These are phyloP conservation scores for Eragrostis tef DNA, from an alignment of 202 grass and related monocot genomes.

Conservation along the genomic window DNA sequence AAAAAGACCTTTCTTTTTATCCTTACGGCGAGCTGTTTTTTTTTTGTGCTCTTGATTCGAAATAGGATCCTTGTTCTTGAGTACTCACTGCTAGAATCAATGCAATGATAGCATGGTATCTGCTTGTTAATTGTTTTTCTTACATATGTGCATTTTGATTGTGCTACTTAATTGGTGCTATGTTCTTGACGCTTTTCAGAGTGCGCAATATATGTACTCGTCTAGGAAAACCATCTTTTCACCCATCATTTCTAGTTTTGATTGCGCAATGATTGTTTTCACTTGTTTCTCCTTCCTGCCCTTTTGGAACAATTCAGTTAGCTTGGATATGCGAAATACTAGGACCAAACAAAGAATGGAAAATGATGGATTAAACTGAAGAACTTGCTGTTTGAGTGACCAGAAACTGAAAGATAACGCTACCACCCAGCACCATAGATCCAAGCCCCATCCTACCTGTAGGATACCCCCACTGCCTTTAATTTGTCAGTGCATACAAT, in stretches of 20 bases:
- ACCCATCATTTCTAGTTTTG: slow-evolving; percentile 26
- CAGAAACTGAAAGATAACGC: not conserved
- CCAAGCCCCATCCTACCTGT: slow-evolving; percentile 22
- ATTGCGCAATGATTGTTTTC: slow-evolving; percentile 48
- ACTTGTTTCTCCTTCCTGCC: not conserved
- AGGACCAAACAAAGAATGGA: not conserved
- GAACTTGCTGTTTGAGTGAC: not conserved
- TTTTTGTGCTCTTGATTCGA: too few relatives aligned
- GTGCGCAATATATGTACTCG: not conserved
- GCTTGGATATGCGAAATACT: not conserved
- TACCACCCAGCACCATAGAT: slow-evolving; percentile 24
- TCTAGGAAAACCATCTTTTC: not conserved
- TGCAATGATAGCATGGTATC: not conserved
- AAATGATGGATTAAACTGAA: not conserved
- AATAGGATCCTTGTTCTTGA: not conserved
- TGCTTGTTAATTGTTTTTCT: too few relatives aligned
- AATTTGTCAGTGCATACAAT: slow-evolving; percentile 33
- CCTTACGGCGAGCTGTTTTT: too few relatives aligned
- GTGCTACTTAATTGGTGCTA: too few relatives aligned
- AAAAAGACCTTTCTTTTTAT: too few relatives aligned
- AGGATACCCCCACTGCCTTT: slow-evolving; percentile 9
- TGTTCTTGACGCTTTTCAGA: too few relatives aligned
- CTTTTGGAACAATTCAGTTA: slow-evolving; percentile 26
- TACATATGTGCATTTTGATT: too few relatives aligned
- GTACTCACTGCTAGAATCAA: not conserved